Evolutionary conservation across 2,329 filamentous ascomycete genomes (phyloP).

Genomic region (Fusarium graminum): DNA sequence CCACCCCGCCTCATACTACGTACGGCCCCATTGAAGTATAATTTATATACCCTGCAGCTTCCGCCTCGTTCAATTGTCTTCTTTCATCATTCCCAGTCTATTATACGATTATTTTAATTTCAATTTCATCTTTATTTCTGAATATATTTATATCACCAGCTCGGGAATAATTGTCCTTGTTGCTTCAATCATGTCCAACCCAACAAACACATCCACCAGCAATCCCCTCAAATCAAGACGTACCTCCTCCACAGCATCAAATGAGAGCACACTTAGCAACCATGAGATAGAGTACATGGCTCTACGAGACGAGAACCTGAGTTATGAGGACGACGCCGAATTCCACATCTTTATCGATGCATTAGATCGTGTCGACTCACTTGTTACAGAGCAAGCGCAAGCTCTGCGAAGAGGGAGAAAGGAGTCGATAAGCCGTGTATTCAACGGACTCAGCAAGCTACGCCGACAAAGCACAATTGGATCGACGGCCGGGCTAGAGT

Average conservation of each 20-base stretch:
- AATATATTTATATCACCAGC: constrained; percentile 4
- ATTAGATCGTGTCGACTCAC: constrained; percentile 44
- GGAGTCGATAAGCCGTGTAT: constrained; percentile 40
- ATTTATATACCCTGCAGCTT: constrained; percentile 23
- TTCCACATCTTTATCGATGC: constrained; percentile 48
- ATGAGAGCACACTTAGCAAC: constrained; percentile 37
- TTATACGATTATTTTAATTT: constrained; percentile 9
- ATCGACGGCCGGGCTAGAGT: constrained; percentile 19
- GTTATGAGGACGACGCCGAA: constrained; percentile 46
- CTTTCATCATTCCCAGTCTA: constrained; percentile 16
- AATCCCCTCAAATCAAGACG: constrained; percentile 31
- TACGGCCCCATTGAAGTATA: constrained; percentile 27
- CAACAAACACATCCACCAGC: constrained; percentile 22
- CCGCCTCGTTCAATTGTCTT: constrained; percentile 21
- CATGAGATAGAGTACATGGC: constrained; percentile 44
- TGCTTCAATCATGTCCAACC: constrained; percentile 31
- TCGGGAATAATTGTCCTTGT: constrained; percentile 3
- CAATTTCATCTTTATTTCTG: constrained; percentile 3
- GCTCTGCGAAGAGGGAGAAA: constrained; percentile 26
- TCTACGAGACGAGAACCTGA: constrained; percentile 43
- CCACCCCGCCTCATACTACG: constrained; percentile 30
- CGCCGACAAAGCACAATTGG: constrained; percentile 33
- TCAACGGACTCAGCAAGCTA: constrained; percentile 36
- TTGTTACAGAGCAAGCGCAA: constrained; percentile 37
- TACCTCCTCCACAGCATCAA: constrained; percentile 40